A percentile compares a stretch with the other conserved stretches of the same genome.
Evolutionary conservation across 2,329 filamentous ascomycete genomes (phyloP).

Genomic region (Colletotrichum cordylinicola): DNA sequence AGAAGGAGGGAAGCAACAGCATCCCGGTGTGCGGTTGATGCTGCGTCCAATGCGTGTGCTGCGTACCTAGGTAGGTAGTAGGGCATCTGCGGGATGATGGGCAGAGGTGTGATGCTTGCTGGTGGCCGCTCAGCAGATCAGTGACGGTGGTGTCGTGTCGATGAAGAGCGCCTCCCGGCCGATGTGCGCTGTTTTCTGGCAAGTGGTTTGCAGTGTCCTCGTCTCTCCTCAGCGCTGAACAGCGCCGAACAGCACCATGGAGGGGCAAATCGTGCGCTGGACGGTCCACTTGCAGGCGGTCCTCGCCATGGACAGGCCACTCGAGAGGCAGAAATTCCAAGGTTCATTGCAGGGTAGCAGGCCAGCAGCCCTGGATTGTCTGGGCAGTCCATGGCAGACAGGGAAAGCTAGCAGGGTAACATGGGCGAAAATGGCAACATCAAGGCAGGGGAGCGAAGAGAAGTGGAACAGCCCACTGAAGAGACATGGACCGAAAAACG

Average conservation of each 20-base stretch:
- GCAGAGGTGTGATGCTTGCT: background rate
- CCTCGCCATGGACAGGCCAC: conserved; percentile 8
- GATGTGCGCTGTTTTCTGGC: conserved; percentile 28
- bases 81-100: background rate
- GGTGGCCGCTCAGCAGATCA: background rate
- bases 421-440: background rate
- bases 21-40: background rate
- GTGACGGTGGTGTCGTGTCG: background rate
- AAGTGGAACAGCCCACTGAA: conserved; percentile 5
- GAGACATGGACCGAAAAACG: conserved; percentile 17
- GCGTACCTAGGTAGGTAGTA: background rate
- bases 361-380: background rate
- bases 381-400: background rate
- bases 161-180: background rate
- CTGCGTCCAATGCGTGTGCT: background rate
- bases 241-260: background rate
- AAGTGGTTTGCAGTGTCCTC: conserved; percentile 23
- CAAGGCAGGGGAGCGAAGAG: background rate
- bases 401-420: conserved; percentile 10
- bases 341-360: background rate
- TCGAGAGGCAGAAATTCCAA: conserved; percentile 7
- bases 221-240: background rate
- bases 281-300: conserved; percentile 14
- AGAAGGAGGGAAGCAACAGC: background rate
- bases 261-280: conserved; percentile 10